A percentile compares a stretch with the other conserved stretches of the same genome.
Conservation (phyloP, 192 early-diverging fungal species). For the Backusella westeae region DNA sequence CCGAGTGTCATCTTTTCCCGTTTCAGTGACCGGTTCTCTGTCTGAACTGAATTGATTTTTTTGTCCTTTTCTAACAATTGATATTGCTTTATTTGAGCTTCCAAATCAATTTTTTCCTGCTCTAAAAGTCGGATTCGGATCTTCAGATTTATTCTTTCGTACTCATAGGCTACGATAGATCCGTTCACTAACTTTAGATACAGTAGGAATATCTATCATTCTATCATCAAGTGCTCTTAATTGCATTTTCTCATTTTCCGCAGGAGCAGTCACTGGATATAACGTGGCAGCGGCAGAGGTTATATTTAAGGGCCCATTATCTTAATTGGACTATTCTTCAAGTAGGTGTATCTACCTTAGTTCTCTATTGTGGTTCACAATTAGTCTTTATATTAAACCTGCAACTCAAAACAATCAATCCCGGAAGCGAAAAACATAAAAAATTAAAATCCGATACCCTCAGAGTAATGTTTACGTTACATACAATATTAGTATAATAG, state of each 20-base stretch:
- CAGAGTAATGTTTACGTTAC: neutral
- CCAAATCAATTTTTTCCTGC: too few relatives aligned
- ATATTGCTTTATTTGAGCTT: too few relatives aligned
- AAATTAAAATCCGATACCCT: constrained; percentile 19
- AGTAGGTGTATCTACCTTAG: neutral
- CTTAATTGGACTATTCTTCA: constrained; percentile 21
- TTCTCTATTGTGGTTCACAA: constrained; percentile 19
- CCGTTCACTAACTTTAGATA: too few relatives aligned
- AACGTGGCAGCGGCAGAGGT: neutral
- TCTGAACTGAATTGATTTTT: neutral
- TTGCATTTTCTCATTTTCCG: constrained; percentile 11
- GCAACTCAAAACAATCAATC: constrained; percentile 5
- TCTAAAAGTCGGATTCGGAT: too few relatives aligned
- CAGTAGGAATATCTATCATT: constrained; percentile 8
- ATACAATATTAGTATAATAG: neutral
- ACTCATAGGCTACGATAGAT: too few relatives aligned
- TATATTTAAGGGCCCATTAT: constrained; percentile 15
- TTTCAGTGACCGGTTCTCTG: neutral
- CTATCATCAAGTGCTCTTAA: constrained; percentile 13
- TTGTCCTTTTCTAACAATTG: neutral
- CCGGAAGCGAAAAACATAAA: constrained; percentile 1
- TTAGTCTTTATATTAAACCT: constrained; percentile 11
- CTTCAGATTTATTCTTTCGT: too few relatives aligned
- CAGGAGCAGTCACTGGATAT: constrained; percentile 4
- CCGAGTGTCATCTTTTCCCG: neutral